Evolutionary conservation across 495 filamentous ascomycete genomes (phyloP), one percentile per base, ranked within the genome.

Genomic region (Talaromyces liani): DNA sequence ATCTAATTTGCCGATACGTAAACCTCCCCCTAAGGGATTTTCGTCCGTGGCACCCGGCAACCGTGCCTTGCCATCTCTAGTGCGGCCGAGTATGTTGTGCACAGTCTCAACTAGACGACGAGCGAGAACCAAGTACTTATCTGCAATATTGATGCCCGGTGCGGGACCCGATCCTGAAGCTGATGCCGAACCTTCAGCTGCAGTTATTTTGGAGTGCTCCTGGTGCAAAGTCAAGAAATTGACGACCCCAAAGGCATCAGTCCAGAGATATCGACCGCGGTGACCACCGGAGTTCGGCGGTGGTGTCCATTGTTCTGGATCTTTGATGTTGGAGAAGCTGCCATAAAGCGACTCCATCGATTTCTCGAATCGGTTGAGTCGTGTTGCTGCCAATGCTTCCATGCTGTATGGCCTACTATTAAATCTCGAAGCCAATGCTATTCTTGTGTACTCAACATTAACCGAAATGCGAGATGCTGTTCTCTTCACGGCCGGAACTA

Each of bases 201-300:
- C 71, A 67, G 5, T 62, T 54, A 1, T 71, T 79, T 61, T 56
- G n/a, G 66, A 12, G 27, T 72, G 68, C 49, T 82, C 79, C 9
- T 69, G 71, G 65, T 82, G 79, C 12, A 90, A 75, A 25, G 87
- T 88, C 36, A 88, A 68, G 65, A 90, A 81, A 67, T 89, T 87
- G 63, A 89, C 57, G 3, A 90, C 82, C n/a, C 85, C 86, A 65
- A 88, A 88, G 1, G 85, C 85, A 64, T 89, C 87, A 0, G 84
- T 87, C 87, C 85, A 88, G 33, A 89, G 77, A 67, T 88, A 89
- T 20, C 87, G 79, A 36, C 87, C 87, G n/a, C 71, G 77, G 65
- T 88, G 84, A 9, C 85, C 86, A n/a, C 82, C 85, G 0, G 84
- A 82, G 34, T 73, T 75, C 0, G 75, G 78, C 1, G 81, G 80